phyloP scores from a whole-genome alignment of 495 filamentous ascomycete species.

The Hypoxylon crocopeplum region DNA sequence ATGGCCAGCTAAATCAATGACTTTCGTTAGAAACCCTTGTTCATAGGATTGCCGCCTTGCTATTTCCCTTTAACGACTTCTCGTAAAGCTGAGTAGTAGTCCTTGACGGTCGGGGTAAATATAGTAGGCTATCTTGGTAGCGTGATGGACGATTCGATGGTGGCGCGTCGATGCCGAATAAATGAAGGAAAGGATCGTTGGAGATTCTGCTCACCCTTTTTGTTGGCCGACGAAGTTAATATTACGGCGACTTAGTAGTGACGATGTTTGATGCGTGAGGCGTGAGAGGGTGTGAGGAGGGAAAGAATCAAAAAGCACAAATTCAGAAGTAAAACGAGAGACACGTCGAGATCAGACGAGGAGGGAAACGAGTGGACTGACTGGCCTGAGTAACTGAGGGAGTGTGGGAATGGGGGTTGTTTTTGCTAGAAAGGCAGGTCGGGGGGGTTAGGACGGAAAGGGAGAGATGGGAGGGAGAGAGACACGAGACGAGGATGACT shows the following conservation, averaged over 20 bases:
- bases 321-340: constrained; percentile 37
- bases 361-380: constrained; percentile 42
- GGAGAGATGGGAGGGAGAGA: constrained; percentile 14
- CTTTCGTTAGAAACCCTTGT: constrained; percentile 24
- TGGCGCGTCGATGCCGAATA: constrained; percentile 1
- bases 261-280: constrained; percentile 15
- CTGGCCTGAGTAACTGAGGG: constrained; percentile 39
- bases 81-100: not conserved
- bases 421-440: constrained; percentile 36
- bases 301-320: constrained; percentile 32
- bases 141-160: constrained; percentile 1
- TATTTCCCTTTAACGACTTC: constrained; percentile 7
- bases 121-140: not conserved
- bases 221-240: constrained; percentile 37
- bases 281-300: constrained; percentile 6
- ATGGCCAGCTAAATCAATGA: constrained; percentile 29
- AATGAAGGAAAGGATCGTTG: constrained; percentile 5
- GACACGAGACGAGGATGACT: constrained; percentile 23
- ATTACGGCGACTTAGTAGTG: constrained; percentile 30
- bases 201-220: constrained; percentile 26
- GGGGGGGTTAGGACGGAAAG: constrained; percentile 32
- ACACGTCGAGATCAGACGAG: constrained; percentile 41
- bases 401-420: constrained; percentile 37
- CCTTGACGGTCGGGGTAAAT: constrained; percentile 1
- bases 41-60: not conserved